Conservation (phyloP, 148 eudicot species). For the Rhododendron griersonianum region DNA sequence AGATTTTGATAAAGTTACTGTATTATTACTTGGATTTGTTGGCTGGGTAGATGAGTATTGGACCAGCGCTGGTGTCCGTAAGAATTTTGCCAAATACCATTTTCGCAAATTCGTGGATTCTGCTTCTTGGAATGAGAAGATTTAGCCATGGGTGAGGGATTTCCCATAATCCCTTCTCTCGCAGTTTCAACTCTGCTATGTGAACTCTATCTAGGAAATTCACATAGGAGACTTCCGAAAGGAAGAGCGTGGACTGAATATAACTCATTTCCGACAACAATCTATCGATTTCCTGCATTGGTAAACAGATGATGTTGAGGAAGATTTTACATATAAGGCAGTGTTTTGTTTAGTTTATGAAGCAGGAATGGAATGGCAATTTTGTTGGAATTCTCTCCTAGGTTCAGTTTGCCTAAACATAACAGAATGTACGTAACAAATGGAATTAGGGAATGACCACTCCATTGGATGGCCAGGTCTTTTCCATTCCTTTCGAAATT, state of each 20-base stretch:
- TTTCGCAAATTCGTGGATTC: constrained; percentile 48
- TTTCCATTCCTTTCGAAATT: background rate
- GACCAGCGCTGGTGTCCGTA: constrained; percentile 73
- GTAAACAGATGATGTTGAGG: constrained; percentile 10
- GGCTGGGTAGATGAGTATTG: constrained; percentile 81
- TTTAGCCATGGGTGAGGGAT: constrained; percentile 96
- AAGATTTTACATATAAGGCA: background rate
- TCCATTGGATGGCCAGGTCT: background rate
- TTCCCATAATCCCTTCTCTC: constrained; percentile 78
- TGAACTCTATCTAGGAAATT: constrained; percentile 88
- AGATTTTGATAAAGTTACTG: background rate
- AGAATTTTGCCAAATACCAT: constrained; percentile 78
- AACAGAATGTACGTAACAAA: background rate
- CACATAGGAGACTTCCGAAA: constrained; percentile 63
- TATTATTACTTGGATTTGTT: constrained; percentile 68
- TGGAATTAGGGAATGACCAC: background rate
- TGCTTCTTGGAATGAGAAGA: constrained; percentile 76
- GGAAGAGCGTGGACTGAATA: constrained; percentile 52
- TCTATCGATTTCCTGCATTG: constrained; percentile 53
- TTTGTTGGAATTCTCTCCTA: background rate
- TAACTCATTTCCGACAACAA: constrained; percentile 48
- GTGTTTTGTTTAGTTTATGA: background rate
- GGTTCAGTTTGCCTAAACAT: background rate
- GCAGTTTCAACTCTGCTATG: constrained; percentile 60
- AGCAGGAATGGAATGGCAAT: background rate